These are phyloP conservation scores for Amaranthus palmeri DNA, from an alignment of 148 eudicot species.

Conservation along the genomic window DNA sequence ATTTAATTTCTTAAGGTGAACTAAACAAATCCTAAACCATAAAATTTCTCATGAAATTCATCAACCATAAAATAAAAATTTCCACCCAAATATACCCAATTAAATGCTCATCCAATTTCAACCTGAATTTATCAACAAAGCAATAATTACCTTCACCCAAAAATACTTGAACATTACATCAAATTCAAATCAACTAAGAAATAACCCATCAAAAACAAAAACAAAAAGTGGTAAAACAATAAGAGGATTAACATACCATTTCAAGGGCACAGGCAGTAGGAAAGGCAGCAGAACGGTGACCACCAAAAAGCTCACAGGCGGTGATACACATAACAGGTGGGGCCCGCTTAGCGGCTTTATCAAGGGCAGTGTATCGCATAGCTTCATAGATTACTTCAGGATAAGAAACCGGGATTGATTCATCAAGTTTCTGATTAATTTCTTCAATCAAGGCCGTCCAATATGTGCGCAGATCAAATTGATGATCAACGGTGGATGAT, in stretches of 20 bases:
- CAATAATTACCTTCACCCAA: too few relatives aligned
- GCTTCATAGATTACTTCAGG: constrained; percentile 77
- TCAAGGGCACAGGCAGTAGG: constrained; percentile 98
- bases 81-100: too few relatives aligned
- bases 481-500: constrained; percentile 12
- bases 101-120: too few relatives aligned
- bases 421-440: constrained; percentile 71
- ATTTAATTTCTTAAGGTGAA: too few relatives aligned
- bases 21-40: too few relatives aligned
- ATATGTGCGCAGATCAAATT: constrained; percentile 62
- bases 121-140: too few relatives aligned
- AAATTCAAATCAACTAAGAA: too few relatives aligned
- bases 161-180: too few relatives aligned
- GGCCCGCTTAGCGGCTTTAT: constrained; percentile 74
- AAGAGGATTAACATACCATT: constrained; percentile 69
- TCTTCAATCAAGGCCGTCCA: constrained; percentile 63
- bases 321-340: constrained; percentile 94
- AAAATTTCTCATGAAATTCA: too few relatives aligned
- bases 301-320: constrained; percentile 86
- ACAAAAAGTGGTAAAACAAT: background rate
- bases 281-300: constrained; percentile 69
- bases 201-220: background rate
- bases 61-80: too few relatives aligned
- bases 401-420: constrained; percentile 65
- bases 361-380: constrained; percentile 82